These are phyloP conservation scores for Fraxinus excelsior DNA, from an alignment of 257 asterid genomes.

Conservation along the genomic window DNA sequence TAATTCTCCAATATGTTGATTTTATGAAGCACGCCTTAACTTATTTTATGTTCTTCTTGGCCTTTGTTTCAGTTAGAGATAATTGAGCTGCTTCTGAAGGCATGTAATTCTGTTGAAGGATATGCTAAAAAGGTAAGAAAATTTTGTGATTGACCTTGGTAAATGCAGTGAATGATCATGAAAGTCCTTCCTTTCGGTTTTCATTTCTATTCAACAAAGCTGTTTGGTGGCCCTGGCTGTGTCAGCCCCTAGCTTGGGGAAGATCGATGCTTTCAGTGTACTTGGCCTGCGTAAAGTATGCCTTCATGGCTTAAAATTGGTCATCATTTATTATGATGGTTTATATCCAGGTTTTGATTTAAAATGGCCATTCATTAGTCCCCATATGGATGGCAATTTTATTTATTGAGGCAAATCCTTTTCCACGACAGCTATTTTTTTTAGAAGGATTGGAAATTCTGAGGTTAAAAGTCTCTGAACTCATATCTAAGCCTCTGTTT, in stretches of 20 bases:
- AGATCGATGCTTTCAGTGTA: background rate
- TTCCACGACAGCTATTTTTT: background rate
- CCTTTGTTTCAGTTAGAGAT: constrained; percentile 69
- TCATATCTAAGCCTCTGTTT: too few species aligned
- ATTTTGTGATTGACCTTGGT: background rate
- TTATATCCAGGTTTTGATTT: background rate
- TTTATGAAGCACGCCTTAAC: background rate
- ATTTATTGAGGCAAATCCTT: background rate
- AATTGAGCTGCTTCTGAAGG: constrained; percentile 77
- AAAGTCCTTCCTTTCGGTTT: constrained; percentile 7
- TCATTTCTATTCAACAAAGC: background rate
- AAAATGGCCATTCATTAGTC: background rate
- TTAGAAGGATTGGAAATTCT: background rate
- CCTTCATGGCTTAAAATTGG: background rate
- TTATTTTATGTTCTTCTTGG: constrained; percentile 16
- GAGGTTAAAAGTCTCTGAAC: background rate
- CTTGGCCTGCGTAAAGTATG: background rate
- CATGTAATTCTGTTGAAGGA: constrained; percentile 59
- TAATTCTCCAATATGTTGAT: background rate
- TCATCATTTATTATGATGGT: background rate
- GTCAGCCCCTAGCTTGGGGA: background rate
- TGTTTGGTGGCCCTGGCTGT: background rate
- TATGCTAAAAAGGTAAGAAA: constrained; percentile 56
- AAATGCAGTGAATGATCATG: background rate
- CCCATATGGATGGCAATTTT: background rate